phyloP scores from a whole-genome alignment of 306 rosid species.

The Castanea sativa region DNA sequence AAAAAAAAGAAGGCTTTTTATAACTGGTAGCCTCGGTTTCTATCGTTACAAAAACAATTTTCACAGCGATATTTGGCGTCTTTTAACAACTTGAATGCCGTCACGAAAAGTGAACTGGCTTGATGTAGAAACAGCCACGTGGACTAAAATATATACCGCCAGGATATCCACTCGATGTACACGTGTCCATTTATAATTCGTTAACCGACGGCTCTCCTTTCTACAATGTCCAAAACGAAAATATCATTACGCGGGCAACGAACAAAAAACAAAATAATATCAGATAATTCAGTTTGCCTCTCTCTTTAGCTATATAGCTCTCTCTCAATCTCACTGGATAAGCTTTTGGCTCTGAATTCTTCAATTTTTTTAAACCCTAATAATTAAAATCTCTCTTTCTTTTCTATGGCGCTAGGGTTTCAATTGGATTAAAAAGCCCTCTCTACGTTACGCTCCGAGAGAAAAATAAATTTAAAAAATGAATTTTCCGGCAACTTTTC shows the following conservation, averaged over 20 bases:
- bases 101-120: too few species aligned
- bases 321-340: conserved; percentile 1
- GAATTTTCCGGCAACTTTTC: conserved; percentile 57
- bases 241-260: conserved; percentile 42
- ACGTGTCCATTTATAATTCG: neutral
- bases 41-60: too few species aligned
- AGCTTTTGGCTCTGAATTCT: neutral
- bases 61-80: too few species aligned
- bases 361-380: neutral
- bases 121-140: neutral
- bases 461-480: conserved; percentile 5
- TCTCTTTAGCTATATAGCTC: conserved; percentile 1
- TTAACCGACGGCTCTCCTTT: neutral
- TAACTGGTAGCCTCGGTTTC: too few species aligned
- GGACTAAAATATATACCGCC: neutral
- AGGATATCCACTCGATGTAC: neutral
- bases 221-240: neutral
- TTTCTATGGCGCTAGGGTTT: conserved; percentile 57
- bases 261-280: neutral
- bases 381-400: neutral
- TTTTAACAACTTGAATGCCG: too few species aligned
- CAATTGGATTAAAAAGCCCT: conserved; percentile 32
- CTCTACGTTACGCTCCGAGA: neutral
- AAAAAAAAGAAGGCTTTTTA: too few species aligned
- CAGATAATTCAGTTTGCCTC: conserved; percentile 33